Conservation (phyloP, 495 filamentous ascomycete genomes). For the Xylaria scruposa region DNA sequence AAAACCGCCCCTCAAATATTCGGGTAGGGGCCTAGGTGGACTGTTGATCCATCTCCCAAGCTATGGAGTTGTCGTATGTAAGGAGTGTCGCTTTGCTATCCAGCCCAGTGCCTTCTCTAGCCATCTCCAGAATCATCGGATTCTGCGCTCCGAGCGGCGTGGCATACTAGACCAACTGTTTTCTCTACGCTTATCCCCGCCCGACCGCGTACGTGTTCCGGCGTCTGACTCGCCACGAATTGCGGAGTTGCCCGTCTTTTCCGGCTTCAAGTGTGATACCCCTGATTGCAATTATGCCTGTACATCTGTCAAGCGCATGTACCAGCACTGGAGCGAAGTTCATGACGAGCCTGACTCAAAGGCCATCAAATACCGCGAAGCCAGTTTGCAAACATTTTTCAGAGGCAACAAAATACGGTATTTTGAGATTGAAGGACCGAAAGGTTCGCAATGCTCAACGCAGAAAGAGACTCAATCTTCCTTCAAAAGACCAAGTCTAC, state of each 20-base stretch:
- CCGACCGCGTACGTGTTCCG: conserved; percentile 13
- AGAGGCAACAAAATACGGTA: conserved; percentile 21
- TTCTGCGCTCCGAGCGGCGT: conserved; percentile 18
- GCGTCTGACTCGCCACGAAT: conserved; percentile 7
- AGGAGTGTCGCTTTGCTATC: conserved; percentile 15
- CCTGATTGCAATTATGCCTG: conserved; percentile 11
- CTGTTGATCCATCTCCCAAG: conserved; percentile 11
- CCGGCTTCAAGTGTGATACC: conserved; percentile 12
- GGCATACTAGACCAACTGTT: conserved; percentile 8
- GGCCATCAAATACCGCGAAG: conserved; percentile 10
- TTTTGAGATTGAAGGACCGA: conserved; percentile 17
- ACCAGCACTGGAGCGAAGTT: conserved; percentile 20
- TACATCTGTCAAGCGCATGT: conserved; percentile 3
- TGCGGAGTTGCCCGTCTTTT: neutral
- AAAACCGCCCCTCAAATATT: neutral
- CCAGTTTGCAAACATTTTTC: conserved; percentile 16
- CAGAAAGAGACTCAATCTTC: conserved; percentile 4
- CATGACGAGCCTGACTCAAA: conserved; percentile 15
- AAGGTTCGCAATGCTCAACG: neutral
- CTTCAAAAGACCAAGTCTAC: neutral
- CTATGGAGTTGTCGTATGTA: conserved; percentile 16
- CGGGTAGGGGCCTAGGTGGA: neutral
- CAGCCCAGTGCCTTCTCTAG: conserved; percentile 17
- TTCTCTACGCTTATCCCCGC: neutral
- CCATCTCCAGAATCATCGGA: conserved; percentile 14